phyloP scores from a whole-genome alignment of 306 rosid genomes.

The Begonia peltatifolia region DNA sequence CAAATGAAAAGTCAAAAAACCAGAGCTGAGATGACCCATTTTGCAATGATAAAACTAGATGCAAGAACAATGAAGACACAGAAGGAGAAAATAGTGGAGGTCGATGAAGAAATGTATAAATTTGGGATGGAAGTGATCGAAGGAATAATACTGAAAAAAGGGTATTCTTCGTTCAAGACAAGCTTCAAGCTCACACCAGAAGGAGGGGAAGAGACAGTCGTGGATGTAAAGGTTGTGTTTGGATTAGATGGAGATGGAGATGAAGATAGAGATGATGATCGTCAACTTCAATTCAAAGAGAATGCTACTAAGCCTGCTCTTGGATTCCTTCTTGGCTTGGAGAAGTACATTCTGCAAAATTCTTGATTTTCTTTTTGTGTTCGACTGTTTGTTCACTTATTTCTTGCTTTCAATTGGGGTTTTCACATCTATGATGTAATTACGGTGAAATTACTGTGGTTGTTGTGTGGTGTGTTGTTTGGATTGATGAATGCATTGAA shows the following conservation, averaged over 20 bases:
- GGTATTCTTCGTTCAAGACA: slow-evolving; percentile 39
- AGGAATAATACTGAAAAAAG: slow-evolving; percentile 38
- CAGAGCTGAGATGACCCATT: neutral
- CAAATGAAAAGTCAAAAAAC: neutral
- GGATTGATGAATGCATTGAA: too few relatives aligned
- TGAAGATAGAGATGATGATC: neutral
- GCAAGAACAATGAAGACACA: slow-evolving; percentile 13
- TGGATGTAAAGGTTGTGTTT: slow-evolving; percentile 32
- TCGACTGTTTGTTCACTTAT: too few relatives aligned
- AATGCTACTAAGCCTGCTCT: too few relatives aligned
- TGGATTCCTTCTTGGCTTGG: too few relatives aligned
- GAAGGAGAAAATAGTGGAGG: slow-evolving; percentile 42
- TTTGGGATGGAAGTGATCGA: slow-evolving; percentile 42
- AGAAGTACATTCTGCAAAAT: too few relatives aligned
- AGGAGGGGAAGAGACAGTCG: slow-evolving; percentile 22
- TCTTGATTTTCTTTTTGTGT: too few relatives aligned
- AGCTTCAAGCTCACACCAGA: slow-evolving; percentile 25
- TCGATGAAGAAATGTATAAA: slow-evolving; percentile 28
- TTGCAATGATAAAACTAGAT: slow-evolving; percentile 6
- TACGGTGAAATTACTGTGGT: too few relatives aligned
- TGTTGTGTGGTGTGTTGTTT: too few relatives aligned
- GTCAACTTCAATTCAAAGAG: neutral
- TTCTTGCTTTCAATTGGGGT: too few relatives aligned
- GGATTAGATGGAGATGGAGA: slow-evolving; percentile 26
- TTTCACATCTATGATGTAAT: too few relatives aligned